phyloP scores from a whole-genome alignment of 2,329 filamentous ascomycete genomes.

The Ophiostoma triangulosporum region DNA sequence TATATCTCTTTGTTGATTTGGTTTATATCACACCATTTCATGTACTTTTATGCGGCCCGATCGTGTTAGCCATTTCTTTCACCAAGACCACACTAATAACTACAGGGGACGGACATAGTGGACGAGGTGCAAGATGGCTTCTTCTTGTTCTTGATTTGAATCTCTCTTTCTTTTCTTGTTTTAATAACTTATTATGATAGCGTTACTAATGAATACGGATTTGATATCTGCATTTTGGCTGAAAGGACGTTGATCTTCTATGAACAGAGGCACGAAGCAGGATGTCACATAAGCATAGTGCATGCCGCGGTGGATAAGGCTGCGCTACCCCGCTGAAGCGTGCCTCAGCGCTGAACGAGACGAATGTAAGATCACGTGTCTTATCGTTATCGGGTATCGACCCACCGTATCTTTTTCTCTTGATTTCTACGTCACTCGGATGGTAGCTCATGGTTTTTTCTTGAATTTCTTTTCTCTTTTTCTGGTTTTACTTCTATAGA shows the following conservation, averaged over 20 bases:
- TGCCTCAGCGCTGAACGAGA: no score
- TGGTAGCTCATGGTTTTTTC: no score
- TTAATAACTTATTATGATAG: constrained; percentile 5
- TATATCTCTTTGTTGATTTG: not conserved
- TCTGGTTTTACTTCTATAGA: not conserved
- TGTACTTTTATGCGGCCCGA: not conserved
- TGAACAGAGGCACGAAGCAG: no score
- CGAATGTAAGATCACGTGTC: no score
- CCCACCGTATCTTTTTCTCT: no score
- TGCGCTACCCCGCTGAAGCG: not conserved
- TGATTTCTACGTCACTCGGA: no score
- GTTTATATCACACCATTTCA: constrained; percentile 1
- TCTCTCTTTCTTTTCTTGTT: constrained; percentile 1
- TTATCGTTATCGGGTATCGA: no score
- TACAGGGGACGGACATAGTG: not conserved
- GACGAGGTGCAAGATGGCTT: not conserved
- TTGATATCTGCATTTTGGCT: constrained; percentile 8
- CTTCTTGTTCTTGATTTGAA: no score
- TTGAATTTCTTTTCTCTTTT: not conserved
- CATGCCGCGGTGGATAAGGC: no score
- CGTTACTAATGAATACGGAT: constrained; percentile 6
- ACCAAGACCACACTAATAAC: not conserved
- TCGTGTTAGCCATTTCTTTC: not conserved
- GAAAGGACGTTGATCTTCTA: no score
- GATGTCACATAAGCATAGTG: no score